Evolutionary conservation across 23 red algal species (phyloP).

Genomic region (Gracilaria gracilis): DNA sequence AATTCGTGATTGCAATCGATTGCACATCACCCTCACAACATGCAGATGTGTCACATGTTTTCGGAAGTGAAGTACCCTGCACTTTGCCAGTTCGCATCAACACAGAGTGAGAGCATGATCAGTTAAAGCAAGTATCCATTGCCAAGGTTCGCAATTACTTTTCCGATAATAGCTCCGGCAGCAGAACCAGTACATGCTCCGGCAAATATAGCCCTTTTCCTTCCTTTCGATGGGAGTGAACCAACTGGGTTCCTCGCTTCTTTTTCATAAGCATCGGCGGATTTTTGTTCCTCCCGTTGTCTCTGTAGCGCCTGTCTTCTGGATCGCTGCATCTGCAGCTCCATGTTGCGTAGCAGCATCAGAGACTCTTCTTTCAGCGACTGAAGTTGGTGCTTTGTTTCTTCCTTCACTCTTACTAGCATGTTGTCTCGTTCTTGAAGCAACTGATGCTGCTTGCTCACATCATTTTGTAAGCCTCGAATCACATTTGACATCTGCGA

Average conservation of each 20-base stretch:
- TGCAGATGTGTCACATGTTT: too few species aligned
- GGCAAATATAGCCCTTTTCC: constrained; percentile 19
- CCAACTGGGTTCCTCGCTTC: constrained; percentile 7
- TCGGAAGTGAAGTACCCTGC: too few species aligned
- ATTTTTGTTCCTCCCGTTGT: not conserved
- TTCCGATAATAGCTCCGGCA: not conserved
- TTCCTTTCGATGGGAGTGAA: constrained; percentile 14
- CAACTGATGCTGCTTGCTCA: not conserved
- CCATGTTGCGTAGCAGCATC: constrained; percentile 1
- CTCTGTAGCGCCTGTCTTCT: not conserved
- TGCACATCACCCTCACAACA: too few species aligned
- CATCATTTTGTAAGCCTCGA: not conserved
- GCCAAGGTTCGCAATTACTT: constrained; percentile 2
- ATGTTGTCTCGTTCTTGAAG: constrained; percentile 12
- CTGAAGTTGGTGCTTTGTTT: constrained; percentile 22
- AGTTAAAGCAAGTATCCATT: constrained; percentile 1
- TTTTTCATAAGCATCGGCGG: not conserved
- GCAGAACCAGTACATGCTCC: not conserved
- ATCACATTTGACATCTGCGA: constrained; percentile 11
- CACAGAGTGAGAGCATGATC: not conserved
- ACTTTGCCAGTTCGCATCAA: not conserved
- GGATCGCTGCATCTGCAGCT: constrained; percentile 2
- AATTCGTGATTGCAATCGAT: too few species aligned
- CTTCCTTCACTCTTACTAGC: not conserved
- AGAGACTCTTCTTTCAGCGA: not conserved